These are phyloP conservation scores for Sugiyamaella chiloensis DNA, from an alignment of 805 yeast species.

Conservation along the genomic window DNA sequence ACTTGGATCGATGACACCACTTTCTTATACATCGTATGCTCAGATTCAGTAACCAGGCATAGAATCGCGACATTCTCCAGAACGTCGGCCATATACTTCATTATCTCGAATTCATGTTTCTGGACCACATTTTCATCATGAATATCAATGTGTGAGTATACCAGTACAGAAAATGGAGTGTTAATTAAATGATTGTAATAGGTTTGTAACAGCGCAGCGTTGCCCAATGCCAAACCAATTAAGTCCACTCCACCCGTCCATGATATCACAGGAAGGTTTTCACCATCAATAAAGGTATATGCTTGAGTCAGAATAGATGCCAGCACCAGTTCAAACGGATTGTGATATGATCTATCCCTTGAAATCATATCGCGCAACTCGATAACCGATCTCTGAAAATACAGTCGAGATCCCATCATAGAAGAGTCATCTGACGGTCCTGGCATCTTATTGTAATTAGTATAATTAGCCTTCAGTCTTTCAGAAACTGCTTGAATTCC, in stretches of 20 bases:
- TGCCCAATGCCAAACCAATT: neutral
- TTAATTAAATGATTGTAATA: too few species aligned
- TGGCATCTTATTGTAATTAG: too few species aligned
- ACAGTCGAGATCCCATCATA: too few species aligned
- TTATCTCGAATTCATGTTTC: neutral
- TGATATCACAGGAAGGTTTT: neutral
- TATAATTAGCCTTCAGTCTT: neutral
- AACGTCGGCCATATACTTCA: neutral
- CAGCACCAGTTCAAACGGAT: conserved; percentile 6
- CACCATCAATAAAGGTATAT: neutral
- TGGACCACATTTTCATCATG: too few species aligned
- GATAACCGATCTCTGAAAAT: neutral
- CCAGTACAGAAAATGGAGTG: neutral
- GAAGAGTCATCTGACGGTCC: too few species aligned
- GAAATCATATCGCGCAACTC: conserved; percentile 5
- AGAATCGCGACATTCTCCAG: neutral
- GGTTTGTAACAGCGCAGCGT: neutral
- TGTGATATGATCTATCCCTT: conserved; percentile 1
- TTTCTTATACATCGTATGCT: neutral
- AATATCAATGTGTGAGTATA: neutral
- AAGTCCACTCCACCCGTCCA: too few species aligned
- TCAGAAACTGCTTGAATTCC: conserved; percentile 5
- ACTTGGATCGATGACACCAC: neutral
- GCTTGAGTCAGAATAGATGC: conserved; percentile 6
- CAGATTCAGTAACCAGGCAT: too few species aligned